Evolutionary conservation across 768 basidiomycete genomes (phyloP).

Genomic region (Rhizopogon rudus): DNA sequence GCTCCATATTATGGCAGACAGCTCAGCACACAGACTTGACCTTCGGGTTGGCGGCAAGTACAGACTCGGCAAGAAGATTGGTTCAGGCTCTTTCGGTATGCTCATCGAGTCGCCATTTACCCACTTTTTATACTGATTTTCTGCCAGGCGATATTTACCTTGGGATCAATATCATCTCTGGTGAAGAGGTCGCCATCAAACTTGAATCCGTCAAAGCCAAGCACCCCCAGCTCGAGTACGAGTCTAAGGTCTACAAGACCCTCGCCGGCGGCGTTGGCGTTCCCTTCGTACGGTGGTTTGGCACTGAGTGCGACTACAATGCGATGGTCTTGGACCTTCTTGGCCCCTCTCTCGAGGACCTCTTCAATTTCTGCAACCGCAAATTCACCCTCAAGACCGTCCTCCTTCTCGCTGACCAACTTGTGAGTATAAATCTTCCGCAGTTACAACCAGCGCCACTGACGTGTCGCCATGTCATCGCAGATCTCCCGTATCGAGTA

Average conservation of each 20-base stretch:
- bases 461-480: slow-evolving; percentile 27
- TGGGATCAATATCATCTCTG: slow-evolving; percentile 99
- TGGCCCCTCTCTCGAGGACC: slow-evolving; percentile 85
- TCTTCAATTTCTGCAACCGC: slow-evolving; percentile 95
- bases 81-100: slow-evolving; percentile 95
- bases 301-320: slow-evolving; percentile 97
- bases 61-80: slow-evolving; percentile 98
- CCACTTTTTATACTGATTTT: slow-evolving; percentile 6
- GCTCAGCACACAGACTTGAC: slow-evolving; percentile 67
- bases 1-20: slow-evolving; percentile 61
- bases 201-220: slow-evolving; percentile 99
- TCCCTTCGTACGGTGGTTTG: slow-evolving; percentile 95
- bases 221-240: slow-evolving; percentile 99
- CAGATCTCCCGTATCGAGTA: slow-evolving; percentile 99
- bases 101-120: slow-evolving; percentile 10
- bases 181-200: slow-evolving; percentile 99
- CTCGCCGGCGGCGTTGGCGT: slow-evolving; percentile 98
- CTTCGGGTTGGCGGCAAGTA: slow-evolving; percentile 93
- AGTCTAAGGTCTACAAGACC: slow-evolving; percentile 95
- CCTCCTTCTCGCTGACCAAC: slow-evolving; percentile 91
- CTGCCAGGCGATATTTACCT: slow-evolving; percentile 92
- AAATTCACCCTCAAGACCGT: slow-evolving; percentile 98
- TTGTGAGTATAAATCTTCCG: slow-evolving; percentile 49
- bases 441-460: slow-evolving; percentile 20
- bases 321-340: slow-evolving; percentile 99